Conservation (phyloP, 2,329 filamentous ascomycete species). For the Fusarium incarnatum region DNA sequence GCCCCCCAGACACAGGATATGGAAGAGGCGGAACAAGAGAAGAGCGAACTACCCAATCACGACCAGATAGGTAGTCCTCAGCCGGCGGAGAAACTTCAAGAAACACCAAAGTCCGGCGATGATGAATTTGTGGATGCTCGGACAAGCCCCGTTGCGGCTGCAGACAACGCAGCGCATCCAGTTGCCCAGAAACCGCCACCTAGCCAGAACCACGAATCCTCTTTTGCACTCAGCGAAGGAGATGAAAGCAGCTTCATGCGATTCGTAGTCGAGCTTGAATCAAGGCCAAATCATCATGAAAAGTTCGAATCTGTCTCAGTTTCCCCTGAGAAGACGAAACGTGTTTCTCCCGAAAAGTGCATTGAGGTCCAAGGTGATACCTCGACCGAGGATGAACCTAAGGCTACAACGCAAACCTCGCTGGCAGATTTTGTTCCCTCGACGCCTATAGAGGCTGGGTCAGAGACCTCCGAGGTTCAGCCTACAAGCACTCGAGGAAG, state of each 20-base stretch:
- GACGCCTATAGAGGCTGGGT: conserved; percentile 33
- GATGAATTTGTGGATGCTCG: conserved; percentile 64
- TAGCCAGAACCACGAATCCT: conserved; percentile 46
- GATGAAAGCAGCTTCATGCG: conserved; percentile 62
- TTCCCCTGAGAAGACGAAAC: conserved; percentile 31
- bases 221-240: conserved; percentile 57
- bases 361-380: conserved; percentile 42
- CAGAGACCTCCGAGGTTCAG: conserved; percentile 24
- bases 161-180: conserved; percentile 9
- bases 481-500: conserved; percentile 26
- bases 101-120: conserved; percentile 57
- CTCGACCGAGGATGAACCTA: conserved; percentile 34
- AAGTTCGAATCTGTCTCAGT: conserved; percentile 29
- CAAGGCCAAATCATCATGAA: conserved; percentile 49
- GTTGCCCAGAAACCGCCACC: conserved; percentile 6
- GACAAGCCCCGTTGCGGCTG: conserved; percentile 55
- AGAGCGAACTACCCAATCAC: conserved; percentile 6
- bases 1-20: not conserved
- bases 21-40: conserved; percentile 12
- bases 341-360: conserved; percentile 17
- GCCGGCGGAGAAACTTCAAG: conserved; percentile 40
- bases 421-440: conserved; percentile 41
- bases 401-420: conserved; percentile 13
- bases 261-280: conserved; percentile 63
- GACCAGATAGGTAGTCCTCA: conserved; percentile 21